phyloP scores from a whole-genome alignment of 768 basidiomycete genomes.

The Termitomyces sp. region DNA sequence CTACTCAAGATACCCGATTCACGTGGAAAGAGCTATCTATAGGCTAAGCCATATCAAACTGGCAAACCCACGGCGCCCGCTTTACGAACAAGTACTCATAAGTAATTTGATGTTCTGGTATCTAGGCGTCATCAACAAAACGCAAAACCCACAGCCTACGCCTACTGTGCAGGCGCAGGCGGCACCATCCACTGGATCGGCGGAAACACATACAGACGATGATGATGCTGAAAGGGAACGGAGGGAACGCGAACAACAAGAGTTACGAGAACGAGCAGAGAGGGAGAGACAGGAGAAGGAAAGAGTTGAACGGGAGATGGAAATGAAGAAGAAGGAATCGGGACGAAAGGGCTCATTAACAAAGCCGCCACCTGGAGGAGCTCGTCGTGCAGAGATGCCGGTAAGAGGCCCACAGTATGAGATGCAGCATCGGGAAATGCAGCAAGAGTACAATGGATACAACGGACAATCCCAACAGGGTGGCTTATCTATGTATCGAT shows the following conservation, averaged over 20 bases:
- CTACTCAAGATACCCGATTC: slow-evolving; percentile 89
- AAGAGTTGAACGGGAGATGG: slow-evolving; percentile 39
- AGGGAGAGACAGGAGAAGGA: slow-evolving; percentile 39
- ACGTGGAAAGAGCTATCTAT: slow-evolving; percentile 98
- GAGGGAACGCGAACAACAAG: slow-evolving; percentile 26
- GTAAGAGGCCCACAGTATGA: slow-evolving; percentile 90
- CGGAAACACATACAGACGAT: slow-evolving; percentile 26
- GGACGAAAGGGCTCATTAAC: slow-evolving; percentile 59
- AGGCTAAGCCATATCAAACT: slow-evolving; percentile 97
- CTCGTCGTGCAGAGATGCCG: slow-evolving; percentile 78
- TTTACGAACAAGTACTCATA: slow-evolving; percentile 95
- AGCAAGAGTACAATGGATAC: slow-evolving; percentile 72
- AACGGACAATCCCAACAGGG: slow-evolving; percentile 30
- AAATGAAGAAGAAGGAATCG: slow-evolving; percentile 52
- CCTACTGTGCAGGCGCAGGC: slow-evolving; percentile 24
- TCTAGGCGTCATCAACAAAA: slow-evolving; percentile 93
- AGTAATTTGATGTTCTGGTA: slow-evolving; percentile 99
- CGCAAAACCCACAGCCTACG: slow-evolving; percentile 47
- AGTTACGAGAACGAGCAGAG: slow-evolving; percentile 40
- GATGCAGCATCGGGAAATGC: slow-evolving; percentile 90
- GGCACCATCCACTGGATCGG: slow-evolving; percentile 21
- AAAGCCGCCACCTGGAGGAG: slow-evolving; percentile 46
- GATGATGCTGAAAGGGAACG: slow-evolving; percentile 36
- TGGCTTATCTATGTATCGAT: slow-evolving; percentile 17
- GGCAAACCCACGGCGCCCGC: slow-evolving; percentile 91